Conservation (phyloP, 176 grass and related monocot genomes). For the Lolium multiflorum region DNA sequence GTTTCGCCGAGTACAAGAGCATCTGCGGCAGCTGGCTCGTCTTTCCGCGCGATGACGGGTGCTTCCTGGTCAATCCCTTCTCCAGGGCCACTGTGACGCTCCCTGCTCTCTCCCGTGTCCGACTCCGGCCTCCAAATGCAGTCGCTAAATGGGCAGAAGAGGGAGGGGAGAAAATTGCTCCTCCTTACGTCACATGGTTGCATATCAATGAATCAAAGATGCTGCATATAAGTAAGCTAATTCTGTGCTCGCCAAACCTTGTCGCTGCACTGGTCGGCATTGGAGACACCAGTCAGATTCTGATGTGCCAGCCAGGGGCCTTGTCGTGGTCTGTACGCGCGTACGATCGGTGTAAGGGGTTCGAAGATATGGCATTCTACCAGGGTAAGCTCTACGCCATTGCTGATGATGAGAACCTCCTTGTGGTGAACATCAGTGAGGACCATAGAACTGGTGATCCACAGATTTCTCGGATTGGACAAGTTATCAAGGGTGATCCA, state of each 20-base stretch:
- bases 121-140: conserved; percentile 3
- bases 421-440: conserved; percentile 18
- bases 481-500: background rate
- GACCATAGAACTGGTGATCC: background rate
- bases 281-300: background rate
- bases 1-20: background rate
- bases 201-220: background rate
- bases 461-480: background rate
- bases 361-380: conserved; percentile 32
- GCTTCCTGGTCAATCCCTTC: conserved; percentile 3
- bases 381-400: conserved; percentile 1
- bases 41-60: background rate
- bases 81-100: background rate
- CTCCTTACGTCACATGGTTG: conserved; percentile 8
- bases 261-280: background rate
- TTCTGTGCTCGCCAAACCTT: conserved; percentile 41
- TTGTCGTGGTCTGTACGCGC: background rate
- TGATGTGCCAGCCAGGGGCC: conserved; percentile 24
- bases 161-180: no score
- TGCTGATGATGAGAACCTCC: background rate
- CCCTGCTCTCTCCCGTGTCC: background rate
- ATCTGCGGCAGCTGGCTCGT: background rate
- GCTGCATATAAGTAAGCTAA: conserved; percentile 18
- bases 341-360: background rate
- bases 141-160: background rate